These are phyloP conservation scores for Spathaspora girioi DNA, from an alignment of 805 yeast species.

Conservation along the genomic window DNA sequence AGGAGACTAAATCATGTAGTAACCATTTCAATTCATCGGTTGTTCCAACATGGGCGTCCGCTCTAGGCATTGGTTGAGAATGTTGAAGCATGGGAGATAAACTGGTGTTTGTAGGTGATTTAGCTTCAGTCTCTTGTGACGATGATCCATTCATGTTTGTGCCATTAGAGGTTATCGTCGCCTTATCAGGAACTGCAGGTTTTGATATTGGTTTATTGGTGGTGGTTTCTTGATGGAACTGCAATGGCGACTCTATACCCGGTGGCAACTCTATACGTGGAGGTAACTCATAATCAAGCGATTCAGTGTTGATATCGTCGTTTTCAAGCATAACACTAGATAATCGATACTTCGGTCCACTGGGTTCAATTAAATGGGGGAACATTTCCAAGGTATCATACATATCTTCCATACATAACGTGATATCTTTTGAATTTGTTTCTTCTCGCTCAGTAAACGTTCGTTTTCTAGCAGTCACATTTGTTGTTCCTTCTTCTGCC, in stretches of 20 bases:
- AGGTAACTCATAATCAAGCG: constrained; percentile 26
- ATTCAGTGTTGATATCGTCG: constrained; percentile 41
- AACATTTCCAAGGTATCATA: constrained; percentile 58
- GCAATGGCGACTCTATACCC: constrained; percentile 7
- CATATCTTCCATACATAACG: constrained; percentile 63
- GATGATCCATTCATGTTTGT: constrained; percentile 3
- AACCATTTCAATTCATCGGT: constrained; percentile 71
- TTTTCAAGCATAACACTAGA: constrained; percentile 49
- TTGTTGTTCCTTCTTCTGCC: not conserved
- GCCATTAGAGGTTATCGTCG: constrained; percentile 1
- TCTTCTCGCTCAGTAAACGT: constrained; percentile 15
- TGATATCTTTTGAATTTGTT: constrained; percentile 20
- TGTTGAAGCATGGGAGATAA: constrained; percentile 4
- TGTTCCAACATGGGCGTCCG: constrained; percentile 46
- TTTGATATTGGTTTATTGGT: not conserved
- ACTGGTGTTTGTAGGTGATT: not conserved
- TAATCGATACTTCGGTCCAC: constrained; percentile 55
- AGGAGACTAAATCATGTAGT: constrained; percentile 59
- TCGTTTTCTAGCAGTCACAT: constrained; percentile 13
- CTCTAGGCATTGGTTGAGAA: constrained; percentile 11
- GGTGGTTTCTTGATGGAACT: not conserved
- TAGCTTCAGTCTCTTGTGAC: not conserved
- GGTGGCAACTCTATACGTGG: constrained; percentile 28
- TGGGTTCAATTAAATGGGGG: constrained; percentile 67
- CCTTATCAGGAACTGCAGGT: not conserved